Base-by-base conservation (phyloP, 2,329 filamentous ascomycete species). In the Fusarium sp. region DNA sequence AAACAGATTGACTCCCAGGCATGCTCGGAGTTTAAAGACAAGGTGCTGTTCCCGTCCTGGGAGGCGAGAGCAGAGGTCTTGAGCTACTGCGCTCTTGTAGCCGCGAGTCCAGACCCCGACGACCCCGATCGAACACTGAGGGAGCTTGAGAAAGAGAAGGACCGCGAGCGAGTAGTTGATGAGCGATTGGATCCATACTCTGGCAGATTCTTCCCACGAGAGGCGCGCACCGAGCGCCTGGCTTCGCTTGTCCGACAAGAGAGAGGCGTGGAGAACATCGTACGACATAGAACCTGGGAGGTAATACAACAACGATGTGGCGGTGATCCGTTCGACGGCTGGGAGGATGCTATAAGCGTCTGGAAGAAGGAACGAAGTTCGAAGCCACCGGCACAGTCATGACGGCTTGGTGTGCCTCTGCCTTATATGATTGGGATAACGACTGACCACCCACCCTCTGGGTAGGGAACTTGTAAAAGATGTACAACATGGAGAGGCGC, bases 161-260 rank as follows among this genome's bases (percentile, higher is more conserved):
- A 93, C 72, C 88, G 92, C 57, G 92, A 96, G 79, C 87, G 91
- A 62, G 87, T 96, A 0, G 91, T 98, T 6, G 91, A 98, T 81
- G 97, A 98, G 84, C 87, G 97, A 65, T 82, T 98, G 68, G 97
- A 99, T 85, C 97, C 97, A 2, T 99, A 99, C 81, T 95, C 93
- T 11, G 93, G 88, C 8, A 87, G 96, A 27, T 97, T 94, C 81
- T 96, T 96, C 77, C 91, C 94, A 0, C 85, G 87, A 61, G 95
- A 98, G 84, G 88, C 94, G 16, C 88, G 95, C 73, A 97, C 95
- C 1, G 94, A 98, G 83, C 90, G 89, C 58, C 82, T 99, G 70
- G 95, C 95, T 11, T 88, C 87, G 47, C 80, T 95, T 62, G 85
- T 97, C 67, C 88, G 93, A 76, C 93, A 94, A 80, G 94, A 97